These are phyloP conservation scores for Calocybe gangraenosa DNA, from an alignment of 768 basidiomycete species.

Conservation along the genomic window DNA sequence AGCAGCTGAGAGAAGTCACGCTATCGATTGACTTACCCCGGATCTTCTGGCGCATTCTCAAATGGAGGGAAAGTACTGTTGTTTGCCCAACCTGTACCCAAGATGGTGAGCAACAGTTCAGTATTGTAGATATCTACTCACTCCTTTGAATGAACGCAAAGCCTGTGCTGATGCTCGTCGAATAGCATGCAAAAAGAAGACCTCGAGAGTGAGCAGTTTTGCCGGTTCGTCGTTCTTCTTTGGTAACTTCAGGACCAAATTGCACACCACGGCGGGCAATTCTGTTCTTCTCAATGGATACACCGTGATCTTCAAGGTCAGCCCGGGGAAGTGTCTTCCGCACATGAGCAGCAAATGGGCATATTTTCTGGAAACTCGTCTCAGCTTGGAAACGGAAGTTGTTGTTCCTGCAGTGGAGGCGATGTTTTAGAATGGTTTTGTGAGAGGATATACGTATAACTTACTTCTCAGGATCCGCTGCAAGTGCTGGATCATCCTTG, in stretches of 20 bases:
- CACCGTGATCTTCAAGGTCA: conserved; percentile 28
- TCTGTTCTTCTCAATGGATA: conserved; percentile 26
- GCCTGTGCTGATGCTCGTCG: conserved; percentile 34
- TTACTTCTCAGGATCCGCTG: conserved; percentile 30
- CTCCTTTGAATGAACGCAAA: conserved; percentile 40
- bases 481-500: conserved; percentile 35
- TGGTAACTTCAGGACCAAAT: conserved; percentile 48
- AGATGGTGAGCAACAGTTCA: background rate
- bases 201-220: conserved; percentile 46
- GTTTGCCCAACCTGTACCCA: conserved; percentile 34
- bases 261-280: conserved; percentile 48
- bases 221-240: conserved; percentile 26
- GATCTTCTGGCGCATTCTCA: conserved; percentile 21
- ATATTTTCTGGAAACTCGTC: conserved; percentile 29
- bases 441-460: conserved; percentile 6
- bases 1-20: background rate
- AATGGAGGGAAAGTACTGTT: conserved; percentile 29
- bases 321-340: conserved; percentile 45
- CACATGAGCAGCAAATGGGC: conserved; percentile 46
- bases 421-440: conserved; percentile 8
- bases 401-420: conserved; percentile 29
- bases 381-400: conserved; percentile 37
- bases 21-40: conserved; percentile 24
- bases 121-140: conserved; percentile 18
- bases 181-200: conserved; percentile 41